Conservation (phyloP, 1,139 yeast genomes). For the Scheffersomyces titani region DNA sequence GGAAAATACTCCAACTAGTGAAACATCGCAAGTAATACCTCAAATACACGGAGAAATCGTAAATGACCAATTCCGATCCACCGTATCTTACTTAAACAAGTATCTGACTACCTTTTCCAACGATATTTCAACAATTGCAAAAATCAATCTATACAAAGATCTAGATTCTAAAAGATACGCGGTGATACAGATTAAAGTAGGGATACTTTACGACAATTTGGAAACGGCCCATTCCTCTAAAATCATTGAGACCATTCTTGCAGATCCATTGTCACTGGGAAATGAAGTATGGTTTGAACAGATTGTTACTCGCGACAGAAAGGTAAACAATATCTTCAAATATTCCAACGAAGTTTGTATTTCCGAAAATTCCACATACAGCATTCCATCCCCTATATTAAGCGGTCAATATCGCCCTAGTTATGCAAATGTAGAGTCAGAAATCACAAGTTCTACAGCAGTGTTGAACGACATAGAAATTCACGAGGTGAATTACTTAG, state of each 20-base stretch:
- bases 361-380: slow-evolving; percentile 4
- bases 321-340: slow-evolving; percentile 19
- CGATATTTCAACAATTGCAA: slow-evolving; percentile 21
- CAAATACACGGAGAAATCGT: background rate
- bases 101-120: slow-evolving; percentile 27
- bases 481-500: slow-evolving; percentile 27
- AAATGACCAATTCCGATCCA: background rate
- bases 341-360: slow-evolving; percentile 13
- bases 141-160: slow-evolving; percentile 15
- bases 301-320: slow-evolving; percentile 22
- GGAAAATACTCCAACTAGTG: background rate
- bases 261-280: slow-evolving; percentile 43
- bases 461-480: slow-evolving; percentile 25
- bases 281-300: slow-evolving; percentile 33
- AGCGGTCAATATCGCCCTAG: slow-evolving; percentile 29
- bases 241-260: slow-evolving; percentile 36
- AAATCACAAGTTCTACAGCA: slow-evolving; percentile 1
- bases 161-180: slow-evolving; percentile 6
- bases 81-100: slow-evolving; percentile 9
- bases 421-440: slow-evolving; percentile 8
- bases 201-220: slow-evolving; percentile 28
- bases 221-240: slow-evolving; percentile 21
- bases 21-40: background rate
- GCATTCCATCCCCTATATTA: slow-evolving; percentile 39
- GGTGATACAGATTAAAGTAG: slow-evolving; percentile 24